Conservation (phyloP, 805 yeast genomes). For the Hanseniaspora taiwanica region DNA sequence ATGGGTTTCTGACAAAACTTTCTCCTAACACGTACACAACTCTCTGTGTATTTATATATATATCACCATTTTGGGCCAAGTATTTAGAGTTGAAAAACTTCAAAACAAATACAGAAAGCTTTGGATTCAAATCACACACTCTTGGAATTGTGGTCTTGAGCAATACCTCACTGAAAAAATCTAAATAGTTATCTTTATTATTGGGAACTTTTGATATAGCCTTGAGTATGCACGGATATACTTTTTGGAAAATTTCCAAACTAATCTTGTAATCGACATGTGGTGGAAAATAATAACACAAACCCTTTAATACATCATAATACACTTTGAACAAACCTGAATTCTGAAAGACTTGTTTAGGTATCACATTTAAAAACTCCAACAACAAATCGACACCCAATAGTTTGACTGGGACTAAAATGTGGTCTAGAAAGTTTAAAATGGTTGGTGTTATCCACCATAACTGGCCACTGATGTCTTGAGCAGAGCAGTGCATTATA, state of each 20-base stretch:
- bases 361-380: conserved; percentile 11
- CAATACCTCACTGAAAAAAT: conserved; percentile 14
- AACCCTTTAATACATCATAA: conserved; percentile 14
- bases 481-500: conserved; percentile 7
- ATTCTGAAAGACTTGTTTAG: conserved; percentile 9
- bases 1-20: conserved; percentile 17
- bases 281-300: conserved; percentile 21
- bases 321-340: conserved; percentile 16
- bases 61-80: not conserved
- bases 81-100: not conserved
- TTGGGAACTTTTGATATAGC: not conserved
- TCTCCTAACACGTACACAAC: conserved; percentile 18
- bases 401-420: conserved; percentile 17
- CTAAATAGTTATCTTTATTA: not conserved
- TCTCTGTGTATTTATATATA: conserved; percentile 14
- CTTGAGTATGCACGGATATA: conserved; percentile 9
- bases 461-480: conserved; percentile 16
- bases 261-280: conserved; percentile 11
- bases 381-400: conserved; percentile 14
- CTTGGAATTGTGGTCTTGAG: conserved; percentile 18
- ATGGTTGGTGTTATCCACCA: conserved; percentile 25
- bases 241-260: conserved; percentile 8
- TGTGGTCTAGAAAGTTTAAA: conserved; percentile 19
- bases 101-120: conserved; percentile 10
- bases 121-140: conserved; percentile 12